Base-by-base conservation (phyloP, 257 asterid genomes). In the Phtheirospermum japonicum region DNA sequence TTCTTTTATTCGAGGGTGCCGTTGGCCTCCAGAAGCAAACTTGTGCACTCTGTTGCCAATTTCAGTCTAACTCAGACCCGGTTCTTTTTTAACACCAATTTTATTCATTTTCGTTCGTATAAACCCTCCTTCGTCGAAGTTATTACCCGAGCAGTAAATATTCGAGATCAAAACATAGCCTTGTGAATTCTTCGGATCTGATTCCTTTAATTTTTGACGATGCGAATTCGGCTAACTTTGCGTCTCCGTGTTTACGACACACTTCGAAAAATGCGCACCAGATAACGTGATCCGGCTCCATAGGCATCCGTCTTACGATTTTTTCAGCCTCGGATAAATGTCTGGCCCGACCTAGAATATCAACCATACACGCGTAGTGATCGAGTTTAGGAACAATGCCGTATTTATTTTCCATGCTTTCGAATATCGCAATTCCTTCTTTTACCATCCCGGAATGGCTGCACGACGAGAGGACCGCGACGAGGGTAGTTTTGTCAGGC, bases 221-320 rank as follows among this genome's bases (percentile, higher is more conserved):
- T 52, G 88, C 90, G 14, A 80, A 50, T 63, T 67, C 63, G 64
- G 94, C 98, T 8, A 80, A 67, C 65, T 64, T 69, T 10, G 71
- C 61, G 39, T 88, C 87, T 57, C 92, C 90, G 37, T 91, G 89
- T 71, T 88, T 91, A 69, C 87, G 52, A 57, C 98, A 88, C 6
- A 92, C 98, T 66, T 84, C 95, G 49, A 91, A 86, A 51, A 88
- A 81, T 26, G 95, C 84, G 80, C 95, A 81, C 98, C 98, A 91
- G 11, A 85, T 75, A 48, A 91, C 95, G 57, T 57, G 75, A 78
- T 91, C 96, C 6, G 98, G 95, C 58, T 26, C n/a, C 75, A 74
- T 74, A 45, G 79, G 75, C 79, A 74, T 74, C 54, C 50, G 33
- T 39, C 39, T 69, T 69, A 74, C 64, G 68, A 74, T 53, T 46